Base-by-base conservation (phyloP, 78 protist species). In the Dictyostelium citrinum region DNA sequence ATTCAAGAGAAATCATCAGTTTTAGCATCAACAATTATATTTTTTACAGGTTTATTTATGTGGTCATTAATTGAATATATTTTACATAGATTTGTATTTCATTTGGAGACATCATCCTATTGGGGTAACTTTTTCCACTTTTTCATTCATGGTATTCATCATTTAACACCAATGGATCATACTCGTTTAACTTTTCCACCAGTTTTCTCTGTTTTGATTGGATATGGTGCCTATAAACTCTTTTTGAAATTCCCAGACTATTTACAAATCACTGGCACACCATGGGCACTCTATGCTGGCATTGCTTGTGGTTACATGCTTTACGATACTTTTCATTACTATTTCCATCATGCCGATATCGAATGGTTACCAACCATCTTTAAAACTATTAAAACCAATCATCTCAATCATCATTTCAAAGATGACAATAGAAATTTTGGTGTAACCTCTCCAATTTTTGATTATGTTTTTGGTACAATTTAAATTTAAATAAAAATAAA, bases 141-240 rank as follows among this genome's bases (percentile, higher is more conserved):
- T 83, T 83, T 97, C 85, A 82, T 91, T 20, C 98, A 97, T 39
- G 98, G 98, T 17, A 84, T 95, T 70, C 98, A 97, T 81, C 98
- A 97, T 95, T 58, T 97, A 33, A 95, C 95, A 12, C 98, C 98
- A 78, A 68, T 79, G 39, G 98, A 97, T 80, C 29, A 92, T 22
- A 84, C 91, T 41, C 76, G 98, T 41, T 67, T 96, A 27, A 95
- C 96, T 20, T 95, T 96, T 16, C 98, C 98, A 39, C 95, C 95
- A 43, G 49, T 75, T 37, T 91, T 91, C 41, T 78, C 95, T 16
- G 71, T 82, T 14, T 33, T 88, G 3, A 78, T 88, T 61, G 92
- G 84, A 55, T n/a, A 27, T 75, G 93, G 86, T 9, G 64, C 71
- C 29, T 88, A 55, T 67, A 78, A 61, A 88, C 20, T 58, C 5